These are phyloP conservation scores for Phialocephala sp. DNA, from an alignment of 2,329 filamentous ascomycete genomes.

Conservation along the genomic window DNA sequence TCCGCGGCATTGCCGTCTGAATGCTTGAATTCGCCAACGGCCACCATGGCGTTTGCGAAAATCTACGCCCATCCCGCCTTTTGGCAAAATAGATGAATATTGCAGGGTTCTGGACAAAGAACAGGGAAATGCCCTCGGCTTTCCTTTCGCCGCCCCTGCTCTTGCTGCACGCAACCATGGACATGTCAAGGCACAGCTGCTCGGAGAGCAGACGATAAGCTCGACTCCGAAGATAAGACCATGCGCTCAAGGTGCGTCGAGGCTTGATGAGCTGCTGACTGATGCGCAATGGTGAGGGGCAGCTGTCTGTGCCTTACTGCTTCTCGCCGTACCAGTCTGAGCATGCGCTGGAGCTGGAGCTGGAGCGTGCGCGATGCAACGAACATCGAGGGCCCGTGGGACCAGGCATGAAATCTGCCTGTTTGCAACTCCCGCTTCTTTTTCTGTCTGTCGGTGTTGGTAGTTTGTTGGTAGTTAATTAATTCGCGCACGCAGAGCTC, in stretches of 20 bases:
- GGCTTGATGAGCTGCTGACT: not conserved
- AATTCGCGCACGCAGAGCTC: not conserved
- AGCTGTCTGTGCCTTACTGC: not conserved
- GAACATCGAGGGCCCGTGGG: constrained; percentile 4
- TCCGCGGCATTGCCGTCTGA: constrained; percentile 36
- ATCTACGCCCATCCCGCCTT: constrained; percentile 20
- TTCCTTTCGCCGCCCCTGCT: not conserved
- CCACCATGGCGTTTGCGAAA: constrained; percentile 26
- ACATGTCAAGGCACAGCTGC: constrained; percentile 10
- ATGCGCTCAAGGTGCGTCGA: constrained; percentile 10
- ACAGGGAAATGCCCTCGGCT: constrained; percentile 5
- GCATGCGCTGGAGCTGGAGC: not conserved
- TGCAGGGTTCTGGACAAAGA: not conserved
- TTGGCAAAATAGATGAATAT: constrained; percentile 7
- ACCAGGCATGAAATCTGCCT: constrained; percentile 2
- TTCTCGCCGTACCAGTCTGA: not conserved
- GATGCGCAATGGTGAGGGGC: not conserved
- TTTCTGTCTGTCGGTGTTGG: constrained; percentile 9
- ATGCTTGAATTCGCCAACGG: constrained; percentile 30
- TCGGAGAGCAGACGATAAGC: constrained; percentile 15
- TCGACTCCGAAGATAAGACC: constrained; percentile 14
- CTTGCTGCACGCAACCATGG: constrained; percentile 7
- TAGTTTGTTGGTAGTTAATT: not conserved
- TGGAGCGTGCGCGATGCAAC: constrained; percentile 9
- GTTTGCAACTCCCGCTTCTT: constrained; percentile 2